A percentile compares a stretch with the other conserved stretches of the same genome.
phyloP scores from a whole-genome alignment of 2,329 filamentous ascomycete species.

The Ophiostoma angusticollis region DNA sequence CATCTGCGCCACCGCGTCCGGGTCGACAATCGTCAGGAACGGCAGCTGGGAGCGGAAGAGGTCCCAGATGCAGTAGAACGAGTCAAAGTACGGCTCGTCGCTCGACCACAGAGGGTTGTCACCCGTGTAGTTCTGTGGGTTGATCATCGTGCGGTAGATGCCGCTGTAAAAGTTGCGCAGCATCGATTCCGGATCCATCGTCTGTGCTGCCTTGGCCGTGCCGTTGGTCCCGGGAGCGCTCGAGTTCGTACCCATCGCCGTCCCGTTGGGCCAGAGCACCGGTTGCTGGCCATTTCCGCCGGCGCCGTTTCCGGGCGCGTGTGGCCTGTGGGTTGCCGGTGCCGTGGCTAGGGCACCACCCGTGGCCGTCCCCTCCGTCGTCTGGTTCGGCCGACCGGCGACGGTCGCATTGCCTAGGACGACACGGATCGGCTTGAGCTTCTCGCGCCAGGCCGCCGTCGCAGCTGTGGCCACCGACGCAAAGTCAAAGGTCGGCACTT shows the following conservation, averaged over 20 bases:
- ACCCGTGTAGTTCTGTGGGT: slow-evolving; percentile 60
- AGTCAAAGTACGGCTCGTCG: slow-evolving; percentile 59
- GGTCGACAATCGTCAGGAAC: slow-evolving; percentile 56
- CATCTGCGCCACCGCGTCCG: slow-evolving; percentile 50
- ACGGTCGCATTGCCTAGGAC: slow-evolving; percentile 19
- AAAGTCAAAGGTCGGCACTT: slow-evolving; percentile 59
- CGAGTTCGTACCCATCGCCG: not conserved
- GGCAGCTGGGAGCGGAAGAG: slow-evolving; percentile 57
- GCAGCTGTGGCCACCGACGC: slow-evolving; percentile 37
- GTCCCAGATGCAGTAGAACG: slow-evolving; percentile 68
- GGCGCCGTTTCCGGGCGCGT: too few relatives aligned
- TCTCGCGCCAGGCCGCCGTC: slow-evolving; percentile 44
- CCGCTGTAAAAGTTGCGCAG: slow-evolving; percentile 58
- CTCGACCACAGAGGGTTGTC: slow-evolving; percentile 58
- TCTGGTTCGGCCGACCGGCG: not conserved
- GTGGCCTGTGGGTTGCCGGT: too few relatives aligned
- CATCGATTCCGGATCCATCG: slow-evolving; percentile 35
- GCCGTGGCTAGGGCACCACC: too few relatives aligned
- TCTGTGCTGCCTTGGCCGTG: slow-evolving; percentile 10
- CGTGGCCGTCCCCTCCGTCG: too few relatives aligned
- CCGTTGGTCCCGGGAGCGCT: too few relatives aligned
- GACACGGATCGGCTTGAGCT: slow-evolving; percentile 45
- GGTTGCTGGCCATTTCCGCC: too few relatives aligned
- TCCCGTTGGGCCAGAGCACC: not conserved
- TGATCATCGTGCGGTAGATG: slow-evolving; percentile 59